Conservation (phyloP, 148 eudicot genomes). For the Amaranthus cruentus region DNA sequence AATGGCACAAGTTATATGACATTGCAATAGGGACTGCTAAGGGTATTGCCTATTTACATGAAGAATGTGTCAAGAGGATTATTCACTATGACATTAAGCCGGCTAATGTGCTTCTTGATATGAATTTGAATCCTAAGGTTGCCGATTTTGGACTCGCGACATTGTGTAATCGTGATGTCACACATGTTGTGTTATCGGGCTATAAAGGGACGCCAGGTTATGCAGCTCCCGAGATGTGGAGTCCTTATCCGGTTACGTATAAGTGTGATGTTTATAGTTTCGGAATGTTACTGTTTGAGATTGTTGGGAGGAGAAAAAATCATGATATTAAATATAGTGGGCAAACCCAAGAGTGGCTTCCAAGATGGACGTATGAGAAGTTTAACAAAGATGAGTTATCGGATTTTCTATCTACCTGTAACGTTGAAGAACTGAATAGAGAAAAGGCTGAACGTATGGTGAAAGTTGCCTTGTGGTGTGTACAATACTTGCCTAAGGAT, state of each 20-base stretch:
- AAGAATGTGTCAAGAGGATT: slow-evolving; percentile 26
- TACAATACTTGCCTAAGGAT: slow-evolving; percentile 25
- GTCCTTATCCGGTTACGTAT: slow-evolving; percentile 25
- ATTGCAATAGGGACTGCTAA: slow-evolving; percentile 28
- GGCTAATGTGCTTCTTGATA: slow-evolving; percentile 27
- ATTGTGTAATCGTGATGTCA: slow-evolving; percentile 17
- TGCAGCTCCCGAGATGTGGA: slow-evolving; percentile 30
- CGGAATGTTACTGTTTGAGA: slow-evolving; percentile 31
- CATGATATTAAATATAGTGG: slow-evolving; percentile 20
- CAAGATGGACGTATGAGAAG: slow-evolving; percentile 24
- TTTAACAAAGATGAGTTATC: slow-evolving; percentile 12
- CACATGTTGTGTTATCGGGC: slow-evolving; percentile 23
- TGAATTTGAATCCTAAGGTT: slow-evolving; percentile 22
- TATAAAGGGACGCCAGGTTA: slow-evolving; percentile 30
- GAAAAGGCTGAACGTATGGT: slow-evolving; percentile 20
- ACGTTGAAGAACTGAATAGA: slow-evolving; percentile 1
- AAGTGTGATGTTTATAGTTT: slow-evolving; percentile 30
- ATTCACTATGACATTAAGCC: slow-evolving; percentile 34
- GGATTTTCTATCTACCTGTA: slow-evolving; percentile 11
- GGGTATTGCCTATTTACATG: slow-evolving; percentile 26
- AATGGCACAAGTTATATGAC: slow-evolving; percentile 19
- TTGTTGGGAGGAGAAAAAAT: slow-evolving; percentile 27
- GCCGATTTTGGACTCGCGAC: slow-evolving; percentile 28
- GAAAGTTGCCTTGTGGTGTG: slow-evolving; percentile 29
- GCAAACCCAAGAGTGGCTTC: slow-evolving; percentile 27